A percentile compares a stretch with the other conserved stretches of the same genome.
These are phyloP conservation scores for Talinum fruticosum DNA, from an alignment of 148 eudicot species.

Conservation along the genomic window DNA sequence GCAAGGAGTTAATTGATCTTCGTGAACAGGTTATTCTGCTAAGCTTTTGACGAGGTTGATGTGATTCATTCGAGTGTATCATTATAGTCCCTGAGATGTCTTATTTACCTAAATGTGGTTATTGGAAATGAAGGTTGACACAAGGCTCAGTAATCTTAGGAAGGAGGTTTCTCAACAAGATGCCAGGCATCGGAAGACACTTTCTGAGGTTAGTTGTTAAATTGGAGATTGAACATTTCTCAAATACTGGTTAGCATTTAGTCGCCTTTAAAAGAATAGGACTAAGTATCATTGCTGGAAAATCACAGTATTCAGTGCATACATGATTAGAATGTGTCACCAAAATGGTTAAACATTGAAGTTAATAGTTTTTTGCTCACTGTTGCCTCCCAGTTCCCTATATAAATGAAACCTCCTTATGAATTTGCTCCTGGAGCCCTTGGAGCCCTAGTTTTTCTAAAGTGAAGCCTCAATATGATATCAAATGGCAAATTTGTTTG, in stretches of 20 bases:
- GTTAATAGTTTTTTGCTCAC: too few species aligned
- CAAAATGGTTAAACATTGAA: not conserved
- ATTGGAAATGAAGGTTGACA: constrained; percentile 65
- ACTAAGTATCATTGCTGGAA: not conserved
- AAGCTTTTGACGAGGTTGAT: constrained; percentile 4
- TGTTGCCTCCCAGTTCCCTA: not conserved
- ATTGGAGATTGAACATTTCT: not conserved
- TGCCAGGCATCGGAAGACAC: constrained; percentile 92
- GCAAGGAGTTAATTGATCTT: constrained; percentile 78
- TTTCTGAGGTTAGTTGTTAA: constrained; percentile 73
- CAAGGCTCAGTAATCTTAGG: constrained; percentile 68
- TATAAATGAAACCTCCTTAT: not conserved
- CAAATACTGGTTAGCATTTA: not conserved
- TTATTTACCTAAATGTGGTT: constrained; percentile 19
- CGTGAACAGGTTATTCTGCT: constrained; percentile 59
- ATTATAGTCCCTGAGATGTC: constrained; percentile 5
- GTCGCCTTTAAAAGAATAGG: not conserved
- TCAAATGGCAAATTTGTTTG: not conserved
- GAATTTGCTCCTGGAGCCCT: not conserved
- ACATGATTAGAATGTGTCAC: not conserved
- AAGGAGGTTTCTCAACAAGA: constrained; percentile 91
- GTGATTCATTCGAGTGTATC: not conserved
- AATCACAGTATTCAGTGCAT: not conserved
- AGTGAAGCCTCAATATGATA: not conserved
- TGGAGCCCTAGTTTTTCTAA: not conserved